phyloP scores from a whole-genome alignment of 2,329 filamentous ascomycete genomes.

The Fusarium sp. region DNA sequence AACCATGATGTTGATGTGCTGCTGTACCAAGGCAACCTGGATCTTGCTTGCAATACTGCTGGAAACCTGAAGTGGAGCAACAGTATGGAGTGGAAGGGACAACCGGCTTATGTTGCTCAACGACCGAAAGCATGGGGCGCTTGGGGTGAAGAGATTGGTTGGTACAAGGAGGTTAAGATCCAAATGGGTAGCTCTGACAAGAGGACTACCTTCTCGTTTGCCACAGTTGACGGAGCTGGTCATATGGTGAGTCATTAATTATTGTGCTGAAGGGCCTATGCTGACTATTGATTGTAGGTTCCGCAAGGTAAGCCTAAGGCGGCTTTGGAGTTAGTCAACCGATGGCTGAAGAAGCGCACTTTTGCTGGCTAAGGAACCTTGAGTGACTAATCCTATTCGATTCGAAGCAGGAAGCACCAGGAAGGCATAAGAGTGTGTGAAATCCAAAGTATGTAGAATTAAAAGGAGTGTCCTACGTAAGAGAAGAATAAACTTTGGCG shows the following conservation, averaged over 20 bases:
- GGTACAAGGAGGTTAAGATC: constrained; percentile 35
- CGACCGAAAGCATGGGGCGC: constrained; percentile 7
- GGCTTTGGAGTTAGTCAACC: constrained; percentile 11
- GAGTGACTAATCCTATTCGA: too few species aligned
- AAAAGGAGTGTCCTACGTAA: constrained; percentile 15
- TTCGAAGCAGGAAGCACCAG: too few species aligned
- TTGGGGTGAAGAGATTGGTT: constrained; percentile 20
- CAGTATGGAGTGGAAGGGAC: constrained; percentile 31
- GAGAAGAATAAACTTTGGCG: background rate
- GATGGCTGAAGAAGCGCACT: constrained; percentile 22
- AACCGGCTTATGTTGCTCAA: constrained; percentile 38
- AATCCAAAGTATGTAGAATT: background rate
- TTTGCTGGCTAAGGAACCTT: background rate
- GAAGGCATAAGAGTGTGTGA: background rate
- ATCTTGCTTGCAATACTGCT: constrained; percentile 39
- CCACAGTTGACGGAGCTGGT: constrained; percentile 29
- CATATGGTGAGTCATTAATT: constrained; percentile 27
- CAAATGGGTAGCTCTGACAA: constrained; percentile 7
- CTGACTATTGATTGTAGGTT: background rate
- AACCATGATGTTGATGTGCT: constrained; percentile 26
- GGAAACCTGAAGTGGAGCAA: constrained; percentile 39
- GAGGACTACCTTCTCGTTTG: constrained; percentile 25
- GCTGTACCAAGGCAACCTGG: constrained; percentile 39
- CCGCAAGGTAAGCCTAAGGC: constrained; percentile 19
- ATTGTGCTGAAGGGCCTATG: rapidly evolving